Percentiles rank a stretch among this genome's conserved stretches.
Conservation (phyloP, 2,329 filamentous ascomycete genomes). For the Cladosporium sp. region DNA sequence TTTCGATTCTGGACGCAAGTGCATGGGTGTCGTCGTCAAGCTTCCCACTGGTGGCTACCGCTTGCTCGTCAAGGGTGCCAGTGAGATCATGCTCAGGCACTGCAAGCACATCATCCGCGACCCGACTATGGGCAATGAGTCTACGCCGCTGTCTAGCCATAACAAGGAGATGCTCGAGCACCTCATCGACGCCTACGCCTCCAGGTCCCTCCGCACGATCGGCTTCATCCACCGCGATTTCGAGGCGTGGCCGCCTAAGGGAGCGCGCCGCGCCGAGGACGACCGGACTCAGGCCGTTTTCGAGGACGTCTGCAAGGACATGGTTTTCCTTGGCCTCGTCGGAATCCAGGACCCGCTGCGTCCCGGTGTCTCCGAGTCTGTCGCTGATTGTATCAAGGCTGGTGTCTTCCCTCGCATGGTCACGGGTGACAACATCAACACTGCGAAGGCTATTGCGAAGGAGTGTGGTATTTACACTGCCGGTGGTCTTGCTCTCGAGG, state of each 20-base stretch:
- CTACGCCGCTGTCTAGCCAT: constrained; percentile 48
- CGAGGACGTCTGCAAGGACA: constrained; percentile 61
- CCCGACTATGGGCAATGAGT: constrained; percentile 52
- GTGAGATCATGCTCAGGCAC: constrained; percentile 44
- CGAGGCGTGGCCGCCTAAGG: constrained; percentile 69
- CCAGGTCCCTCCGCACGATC: constrained; percentile 75
- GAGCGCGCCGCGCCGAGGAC: constrained; percentile 53
- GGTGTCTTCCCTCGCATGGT: constrained; percentile 70
- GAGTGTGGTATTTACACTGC: constrained; percentile 61
- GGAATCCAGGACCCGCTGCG: constrained; percentile 71
- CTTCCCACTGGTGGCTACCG: constrained; percentile 48
- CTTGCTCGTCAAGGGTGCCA: constrained; percentile 49
- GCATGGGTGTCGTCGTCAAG: constrained; percentile 60
- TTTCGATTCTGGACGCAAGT: constrained; percentile 62
- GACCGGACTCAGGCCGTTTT: constrained; percentile 59
- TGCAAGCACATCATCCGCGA: constrained; percentile 51
- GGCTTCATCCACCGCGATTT: constrained; percentile 80
- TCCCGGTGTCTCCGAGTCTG: constrained; percentile 60
- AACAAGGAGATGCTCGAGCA: constrained; percentile 55
- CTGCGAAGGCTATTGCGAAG: constrained; percentile 64
- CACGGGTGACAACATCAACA: constrained; percentile 65
- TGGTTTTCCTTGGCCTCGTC: constrained; percentile 66
- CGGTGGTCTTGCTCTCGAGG: constrained; percentile 40
- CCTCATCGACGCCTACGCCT: constrained; percentile 72
- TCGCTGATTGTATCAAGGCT: constrained; percentile 59